These are phyloP conservation scores for Penicillium cinerascens DNA, from an alignment of 495 filamentous ascomycete genomes.

Conservation along the genomic window DNA sequence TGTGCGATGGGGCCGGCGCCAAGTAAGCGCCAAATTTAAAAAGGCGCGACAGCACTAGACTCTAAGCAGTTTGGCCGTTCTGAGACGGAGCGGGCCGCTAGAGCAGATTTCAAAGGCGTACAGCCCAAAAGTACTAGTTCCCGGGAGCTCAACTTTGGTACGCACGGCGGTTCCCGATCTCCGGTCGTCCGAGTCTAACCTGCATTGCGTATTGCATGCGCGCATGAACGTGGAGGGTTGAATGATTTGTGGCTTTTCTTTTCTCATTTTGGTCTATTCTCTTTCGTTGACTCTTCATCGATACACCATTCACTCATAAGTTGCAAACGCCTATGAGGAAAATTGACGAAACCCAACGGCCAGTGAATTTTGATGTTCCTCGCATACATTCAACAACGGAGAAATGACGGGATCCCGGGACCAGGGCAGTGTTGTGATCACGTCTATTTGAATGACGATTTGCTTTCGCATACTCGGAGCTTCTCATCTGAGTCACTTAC, in stretches of 20 bases:
- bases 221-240: neutral
- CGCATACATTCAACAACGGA: too few relatives aligned
- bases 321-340: too few relatives aligned
- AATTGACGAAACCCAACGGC: too few relatives aligned
- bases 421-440: too few relatives aligned
- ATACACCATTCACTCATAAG: too few relatives aligned
- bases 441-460: too few relatives aligned
- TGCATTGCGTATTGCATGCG: neutral
- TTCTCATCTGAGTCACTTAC: too few relatives aligned
- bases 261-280: neutral
- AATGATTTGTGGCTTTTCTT: neutral
- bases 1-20: neutral
- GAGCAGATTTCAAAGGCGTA: neutral
- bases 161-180: neutral
- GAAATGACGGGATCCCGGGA: too few relatives aligned
- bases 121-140: neutral
- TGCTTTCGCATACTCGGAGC: too few relatives aligned
- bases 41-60: neutral
- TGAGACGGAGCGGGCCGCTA: neutral
- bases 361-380: too few relatives aligned
- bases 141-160: neutral
- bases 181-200: neutral
- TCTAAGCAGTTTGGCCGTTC: neutral
- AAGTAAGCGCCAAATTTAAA: neutral
- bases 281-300: neutral